Conservation (phyloP, 2,329 filamentous ascomycete genomes). For the Sporothrix globosa region DNA sequence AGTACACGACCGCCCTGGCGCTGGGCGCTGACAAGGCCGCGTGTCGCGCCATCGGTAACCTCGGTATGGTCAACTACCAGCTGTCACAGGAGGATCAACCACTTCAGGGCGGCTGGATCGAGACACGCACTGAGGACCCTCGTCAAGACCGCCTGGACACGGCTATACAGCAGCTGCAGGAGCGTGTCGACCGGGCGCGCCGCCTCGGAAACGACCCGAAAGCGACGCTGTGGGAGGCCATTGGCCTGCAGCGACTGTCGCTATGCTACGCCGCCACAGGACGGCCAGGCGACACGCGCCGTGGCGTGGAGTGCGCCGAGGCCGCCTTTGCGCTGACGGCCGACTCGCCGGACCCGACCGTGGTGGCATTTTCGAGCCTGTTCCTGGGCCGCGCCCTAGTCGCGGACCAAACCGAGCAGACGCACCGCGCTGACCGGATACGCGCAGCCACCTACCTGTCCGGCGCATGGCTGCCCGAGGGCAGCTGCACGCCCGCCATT, state of each 20-base stretch:
- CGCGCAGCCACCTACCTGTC: neutral
- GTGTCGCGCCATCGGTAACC: neutral
- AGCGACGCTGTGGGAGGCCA: neutral
- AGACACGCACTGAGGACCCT: neutral
- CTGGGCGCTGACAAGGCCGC: neutral
- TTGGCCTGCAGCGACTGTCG: neutral
- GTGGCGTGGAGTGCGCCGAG: neutral
- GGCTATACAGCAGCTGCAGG: neutral
- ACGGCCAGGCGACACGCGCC: neutral
- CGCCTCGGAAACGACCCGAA: neutral
- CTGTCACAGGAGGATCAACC: neutral
- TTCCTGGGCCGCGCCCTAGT: slow-evolving; percentile 2
- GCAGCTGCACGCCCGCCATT: slow-evolving; percentile 2
- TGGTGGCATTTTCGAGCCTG: neutral
- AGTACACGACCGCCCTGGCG: neutral
- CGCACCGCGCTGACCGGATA: neutral
- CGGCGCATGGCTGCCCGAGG: neutral
- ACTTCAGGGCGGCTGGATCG: neutral
- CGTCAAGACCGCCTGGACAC: neutral
- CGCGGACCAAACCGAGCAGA: neutral
- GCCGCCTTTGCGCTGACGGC: neutral
- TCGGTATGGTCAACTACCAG: slow-evolving; percentile 10
- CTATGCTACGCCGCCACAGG: slow-evolving; percentile 1
- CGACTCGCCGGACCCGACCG: neutral
- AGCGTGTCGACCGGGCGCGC: neutral